Evolutionary conservation across 2,329 filamentous ascomycete species (phyloP), one percentile per base, ranked within the genome.

Genomic region (Xylaria sp.): DNA sequence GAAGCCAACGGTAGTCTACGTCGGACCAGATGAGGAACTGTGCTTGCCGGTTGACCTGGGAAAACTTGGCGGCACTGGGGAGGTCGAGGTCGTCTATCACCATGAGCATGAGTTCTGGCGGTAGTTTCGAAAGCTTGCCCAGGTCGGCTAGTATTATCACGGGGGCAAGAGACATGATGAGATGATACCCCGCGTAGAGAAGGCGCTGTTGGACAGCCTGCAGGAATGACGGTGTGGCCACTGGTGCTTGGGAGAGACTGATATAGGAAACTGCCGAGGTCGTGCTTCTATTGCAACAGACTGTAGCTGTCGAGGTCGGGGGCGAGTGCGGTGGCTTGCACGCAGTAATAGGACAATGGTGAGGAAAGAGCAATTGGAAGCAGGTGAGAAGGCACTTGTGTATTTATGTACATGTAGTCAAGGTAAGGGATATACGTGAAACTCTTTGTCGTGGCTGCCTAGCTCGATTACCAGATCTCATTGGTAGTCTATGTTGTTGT

Each of bases 1-100:
- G 57, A 29, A 67, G 27, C 18, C 63, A 12, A 6, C 8, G 42
- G 23, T 67, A 67, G 25, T 63, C 42, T 44, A 37, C 35, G 10
- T 63, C 65, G 25, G 65, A 63, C 65, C 65, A 67, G 25, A 67
- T 44, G 51, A 67, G n/a, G 25, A 63, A 54, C 40, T 63, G 65
- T 1, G 59, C 65, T 10, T 59, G 60, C 35, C 65, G 65, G 29
- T 67, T 63, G 47, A 67, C 60, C 5, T 10, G 51, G 13, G 65
- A 58, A 23, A 67, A 63, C 32, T 23, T 63, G 32, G 59, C 47
- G 25, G 65, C 65, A 21, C 51, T 63, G 13, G 51, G 60, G 5
- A 63, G 25, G 23, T 67, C 65, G 60, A 67, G 35, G 27, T 59
- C 47, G 18, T 25, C 60, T 1, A 63, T 40, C 42, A 67, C 50